These are phyloP conservation scores for Bruguiera hainesii DNA, from an alignment of 441 rosid genomes.

Conservation along the genomic window DNA sequence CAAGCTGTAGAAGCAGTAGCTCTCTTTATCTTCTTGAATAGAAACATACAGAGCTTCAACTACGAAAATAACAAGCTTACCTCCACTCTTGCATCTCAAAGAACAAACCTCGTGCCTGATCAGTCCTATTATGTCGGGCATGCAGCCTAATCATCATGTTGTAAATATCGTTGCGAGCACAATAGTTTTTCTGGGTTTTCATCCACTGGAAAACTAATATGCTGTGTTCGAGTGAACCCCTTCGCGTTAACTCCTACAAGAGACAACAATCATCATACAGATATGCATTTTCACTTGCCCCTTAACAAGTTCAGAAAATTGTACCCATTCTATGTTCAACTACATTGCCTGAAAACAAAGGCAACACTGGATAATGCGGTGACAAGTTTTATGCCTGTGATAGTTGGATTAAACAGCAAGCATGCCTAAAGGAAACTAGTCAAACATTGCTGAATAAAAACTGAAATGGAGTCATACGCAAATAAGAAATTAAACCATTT, in stretches of 20 bases:
- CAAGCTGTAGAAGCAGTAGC: background rate
- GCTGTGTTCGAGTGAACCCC: constrained; percentile 69
- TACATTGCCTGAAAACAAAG: too few relatives aligned
- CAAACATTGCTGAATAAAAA: too few relatives aligned
- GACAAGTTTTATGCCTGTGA: too few relatives aligned
- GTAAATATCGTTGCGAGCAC: constrained; percentile 78
- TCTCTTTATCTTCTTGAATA: background rate
- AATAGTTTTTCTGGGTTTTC: constrained; percentile 77
- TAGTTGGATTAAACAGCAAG: too few relatives aligned
- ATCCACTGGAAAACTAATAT: constrained; percentile 66
- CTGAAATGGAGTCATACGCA: too few relatives aligned
- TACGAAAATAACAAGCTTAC: constrained; percentile 29
- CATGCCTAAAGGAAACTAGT: too few relatives aligned
- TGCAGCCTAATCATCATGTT: constrained; percentile 88
- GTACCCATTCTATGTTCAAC: too few relatives aligned
- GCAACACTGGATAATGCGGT: too few relatives aligned
- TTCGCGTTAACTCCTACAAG: constrained; percentile 60
- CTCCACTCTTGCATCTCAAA: constrained; percentile 97
- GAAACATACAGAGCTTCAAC: background rate
- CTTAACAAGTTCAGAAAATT: too few relatives aligned
- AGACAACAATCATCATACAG: background rate
- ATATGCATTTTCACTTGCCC: background rate
- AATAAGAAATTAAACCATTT: too few relatives aligned
- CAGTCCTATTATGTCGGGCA: constrained; percentile 66
- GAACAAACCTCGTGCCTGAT: constrained; percentile 91